These are phyloP conservation scores for Vaccinium corymbosum DNA, from an alignment of 148 eudicot species.

Conservation along the genomic window DNA sequence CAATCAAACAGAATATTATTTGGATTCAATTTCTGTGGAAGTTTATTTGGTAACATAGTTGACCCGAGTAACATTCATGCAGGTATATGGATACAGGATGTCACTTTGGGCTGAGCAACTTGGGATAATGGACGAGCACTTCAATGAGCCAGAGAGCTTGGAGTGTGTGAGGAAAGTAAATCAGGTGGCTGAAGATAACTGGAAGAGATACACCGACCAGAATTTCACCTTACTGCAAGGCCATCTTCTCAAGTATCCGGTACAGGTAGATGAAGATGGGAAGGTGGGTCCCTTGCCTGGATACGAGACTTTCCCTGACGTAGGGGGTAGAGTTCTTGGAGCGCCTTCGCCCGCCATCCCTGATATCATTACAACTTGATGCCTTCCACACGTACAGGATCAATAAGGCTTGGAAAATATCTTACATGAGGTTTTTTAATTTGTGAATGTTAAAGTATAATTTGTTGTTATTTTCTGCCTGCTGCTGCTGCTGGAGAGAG, in stretches of 20 bases:
- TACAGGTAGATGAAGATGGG: conserved; percentile 21
- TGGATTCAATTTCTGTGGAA: background rate
- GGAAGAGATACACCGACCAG: conserved; percentile 32
- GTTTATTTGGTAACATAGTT: background rate
- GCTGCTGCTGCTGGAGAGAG: background rate
- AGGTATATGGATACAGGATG: conserved; percentile 46
- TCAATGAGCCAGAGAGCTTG: conserved; percentile 33
- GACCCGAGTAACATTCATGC: conserved; percentile 18
- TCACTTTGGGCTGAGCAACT: conserved; percentile 51
- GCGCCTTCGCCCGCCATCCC: conserved; percentile 15
- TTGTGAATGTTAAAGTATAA: background rate
- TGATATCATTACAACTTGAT: conserved; percentile 22
- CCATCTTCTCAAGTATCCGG: conserved; percentile 31
- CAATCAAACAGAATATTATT: background rate
- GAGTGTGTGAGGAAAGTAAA: conserved; percentile 41
- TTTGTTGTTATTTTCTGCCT: background rate
- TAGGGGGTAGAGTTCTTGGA: conserved; percentile 24
- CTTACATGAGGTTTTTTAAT: background rate
- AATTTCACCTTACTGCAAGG: conserved; percentile 29
- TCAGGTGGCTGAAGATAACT: conserved; percentile 37
- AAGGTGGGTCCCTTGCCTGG: conserved; percentile 26
- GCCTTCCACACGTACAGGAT: background rate
- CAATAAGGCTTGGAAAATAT: background rate
- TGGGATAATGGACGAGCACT: conserved; percentile 32
- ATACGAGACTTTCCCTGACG: conserved; percentile 25